Evolutionary conservation across 306 rosid species (phyloP).

Genomic region (Mimosa pudica): DNA sequence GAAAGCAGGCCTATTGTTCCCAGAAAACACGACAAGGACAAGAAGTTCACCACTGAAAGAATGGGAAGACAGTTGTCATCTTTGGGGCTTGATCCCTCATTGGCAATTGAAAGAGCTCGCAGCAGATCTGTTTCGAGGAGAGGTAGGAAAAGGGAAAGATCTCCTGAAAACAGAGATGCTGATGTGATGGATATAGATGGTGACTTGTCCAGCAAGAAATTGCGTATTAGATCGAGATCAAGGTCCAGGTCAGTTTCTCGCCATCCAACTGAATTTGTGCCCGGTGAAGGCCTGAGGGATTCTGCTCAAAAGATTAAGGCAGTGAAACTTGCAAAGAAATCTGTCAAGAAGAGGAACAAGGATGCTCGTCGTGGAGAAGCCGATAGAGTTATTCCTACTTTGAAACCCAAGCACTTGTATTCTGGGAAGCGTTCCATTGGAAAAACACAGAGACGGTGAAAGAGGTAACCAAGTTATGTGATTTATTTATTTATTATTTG

Average conservation of each 20-base stretch:
- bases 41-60: constrained; percentile 59
- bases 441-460: constrained; percentile 74
- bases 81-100: constrained; percentile 70
- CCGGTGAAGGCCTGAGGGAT: constrained; percentile 87
- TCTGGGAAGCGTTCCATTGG: constrained; percentile 80
- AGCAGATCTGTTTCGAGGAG: constrained; percentile 58
- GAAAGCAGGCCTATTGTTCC: constrained; percentile 83
- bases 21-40: constrained; percentile 75
- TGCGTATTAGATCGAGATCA: constrained; percentile 54
- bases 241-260: constrained; percentile 59
- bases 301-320: constrained; percentile 77
- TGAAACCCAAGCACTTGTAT: constrained; percentile 81
- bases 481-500: not conserved
- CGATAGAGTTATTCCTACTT: constrained; percentile 79
- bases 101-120: constrained; percentile 68
- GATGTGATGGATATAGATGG: constrained; percentile 69
- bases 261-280: constrained; percentile 66
- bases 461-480: constrained; percentile 37
- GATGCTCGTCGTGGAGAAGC: constrained; percentile 89
- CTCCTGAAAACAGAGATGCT: constrained; percentile 46
- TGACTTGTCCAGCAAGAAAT: constrained; percentile 70
- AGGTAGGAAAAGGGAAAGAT: constrained; percentile 82
- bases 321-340: constrained; percentile 57
- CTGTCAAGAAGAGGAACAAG: constrained; percentile 75
- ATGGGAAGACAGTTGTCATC: constrained; percentile 85